A percentile compares a stretch with the other conserved stretches of the same genome.
Evolutionary conservation across 75 land plant genomes (phyloP).

Genomic region (Larix kaempferi): DNA sequence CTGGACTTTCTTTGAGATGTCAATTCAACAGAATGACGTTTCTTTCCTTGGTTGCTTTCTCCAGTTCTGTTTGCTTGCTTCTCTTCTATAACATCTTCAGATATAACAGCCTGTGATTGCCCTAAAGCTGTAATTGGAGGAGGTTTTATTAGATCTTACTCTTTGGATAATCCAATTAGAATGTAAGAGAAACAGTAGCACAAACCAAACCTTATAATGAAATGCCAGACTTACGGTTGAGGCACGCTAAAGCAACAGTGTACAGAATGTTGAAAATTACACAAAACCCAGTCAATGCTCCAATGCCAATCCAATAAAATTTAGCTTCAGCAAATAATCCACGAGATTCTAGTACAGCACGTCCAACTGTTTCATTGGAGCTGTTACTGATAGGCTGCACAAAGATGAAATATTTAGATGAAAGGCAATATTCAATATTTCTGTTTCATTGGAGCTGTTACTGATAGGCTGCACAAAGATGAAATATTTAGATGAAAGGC

Average conservation of each 20-base stretch:
- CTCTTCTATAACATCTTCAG: constrained; percentile 38
- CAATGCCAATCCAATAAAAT: constrained; percentile 43
- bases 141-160: neutral
- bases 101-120: constrained; percentile 37
- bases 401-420: too few species aligned
- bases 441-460: neutral
- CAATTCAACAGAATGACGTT: constrained; percentile 14
- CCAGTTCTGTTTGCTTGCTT: constrained; percentile 2
- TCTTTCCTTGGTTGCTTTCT: neutral
- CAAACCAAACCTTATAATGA: neutral
- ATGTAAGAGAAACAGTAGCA: too few species aligned
- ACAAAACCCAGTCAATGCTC: constrained; percentile 25
- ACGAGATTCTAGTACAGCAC: constrained; percentile 15
- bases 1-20: constrained; percentile 30
- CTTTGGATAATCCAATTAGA: neutral
- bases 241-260: neutral
- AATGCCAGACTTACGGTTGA: neutral
- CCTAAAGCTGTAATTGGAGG: constrained; percentile 41
- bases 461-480: neutral
- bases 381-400: neutral
- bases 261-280: constrained; percentile 28
- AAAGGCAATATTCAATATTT: too few species aligned
- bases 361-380: constrained; percentile 6
- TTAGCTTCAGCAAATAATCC: constrained; percentile 26
- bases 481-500: too few species aligned